A percentile compares a stretch with the other conserved stretches of the same genome.
Evolutionary conservation across 805 yeast genomes (phyloP).

Genomic region (Yarrowia sp.): DNA sequence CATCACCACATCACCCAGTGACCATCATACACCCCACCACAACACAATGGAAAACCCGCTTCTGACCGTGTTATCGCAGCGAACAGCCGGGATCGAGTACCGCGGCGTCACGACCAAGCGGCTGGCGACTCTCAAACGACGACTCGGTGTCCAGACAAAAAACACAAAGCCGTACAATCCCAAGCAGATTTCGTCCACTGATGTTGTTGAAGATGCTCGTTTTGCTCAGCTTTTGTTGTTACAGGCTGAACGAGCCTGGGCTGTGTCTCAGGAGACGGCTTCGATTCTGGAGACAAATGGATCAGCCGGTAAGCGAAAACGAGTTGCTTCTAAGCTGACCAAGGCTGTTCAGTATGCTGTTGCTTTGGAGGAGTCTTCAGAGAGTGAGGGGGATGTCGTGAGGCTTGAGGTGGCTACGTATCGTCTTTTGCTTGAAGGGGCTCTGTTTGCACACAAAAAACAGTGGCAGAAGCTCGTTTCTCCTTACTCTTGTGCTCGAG

Average conservation of each 20-base stretch:
- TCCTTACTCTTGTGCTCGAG: constrained; percentile 58
- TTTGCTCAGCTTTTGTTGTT: constrained; percentile 61
- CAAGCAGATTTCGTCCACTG: constrained; percentile 47
- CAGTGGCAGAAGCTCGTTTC: constrained; percentile 55
- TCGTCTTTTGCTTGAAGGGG: constrained; percentile 52
- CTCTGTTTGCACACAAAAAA: constrained; percentile 50
- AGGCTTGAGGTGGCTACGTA: constrained; percentile 34
- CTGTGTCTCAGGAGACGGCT: constrained; percentile 65
- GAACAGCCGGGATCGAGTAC: constrained; percentile 54
- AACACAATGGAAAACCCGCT: constrained; percentile 49
- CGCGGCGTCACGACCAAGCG: constrained; percentile 62
- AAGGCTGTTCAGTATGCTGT: constrained; percentile 52
- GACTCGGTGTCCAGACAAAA: constrained; percentile 58
- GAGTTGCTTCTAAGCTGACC: constrained; percentile 64
- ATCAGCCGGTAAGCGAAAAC: constrained; percentile 48
- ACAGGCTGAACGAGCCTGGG: constrained; percentile 73
- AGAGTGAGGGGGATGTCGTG: constrained; percentile 25
- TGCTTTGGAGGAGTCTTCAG: constrained; percentile 39
- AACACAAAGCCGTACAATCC: constrained; percentile 65
- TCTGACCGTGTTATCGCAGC: constrained; percentile 43
- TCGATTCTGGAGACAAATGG: constrained; percentile 53
- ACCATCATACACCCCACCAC: not conserved
- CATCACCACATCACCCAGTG: not conserved
- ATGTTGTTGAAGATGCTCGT: constrained; percentile 51
- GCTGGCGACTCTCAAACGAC: constrained; percentile 63